A percentile compares a stretch with the other conserved stretches of the same genome.
phyloP scores from a whole-genome alignment of 129 eudicot genomes.

The Tagetes patula region DNA sequence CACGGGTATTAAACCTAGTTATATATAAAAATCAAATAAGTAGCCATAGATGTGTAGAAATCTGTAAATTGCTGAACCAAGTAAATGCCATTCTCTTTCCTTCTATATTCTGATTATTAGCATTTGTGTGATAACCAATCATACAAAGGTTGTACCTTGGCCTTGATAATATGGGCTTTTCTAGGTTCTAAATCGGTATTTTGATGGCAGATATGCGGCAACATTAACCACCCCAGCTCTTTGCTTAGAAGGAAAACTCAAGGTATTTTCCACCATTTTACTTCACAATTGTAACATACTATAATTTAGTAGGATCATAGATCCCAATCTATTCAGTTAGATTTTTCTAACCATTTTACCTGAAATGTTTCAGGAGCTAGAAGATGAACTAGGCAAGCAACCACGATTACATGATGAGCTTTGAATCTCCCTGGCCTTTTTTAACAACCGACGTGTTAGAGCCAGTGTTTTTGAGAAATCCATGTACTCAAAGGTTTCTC shows the following conservation, averaged over 20 bases:
- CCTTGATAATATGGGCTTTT: not conserved
- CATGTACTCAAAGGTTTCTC: not conserved
- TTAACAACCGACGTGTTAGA: constrained; percentile 18
- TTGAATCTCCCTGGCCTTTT: constrained; percentile 14
- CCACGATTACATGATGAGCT: constrained; percentile 74
- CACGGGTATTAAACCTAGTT: too few species aligned
- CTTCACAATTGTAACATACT: not conserved
- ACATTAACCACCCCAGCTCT: constrained; percentile 76
- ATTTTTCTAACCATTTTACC: constrained; percentile 14
- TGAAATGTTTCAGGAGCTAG: constrained; percentile 57
- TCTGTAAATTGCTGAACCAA: not conserved
- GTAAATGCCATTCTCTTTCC: not conserved
- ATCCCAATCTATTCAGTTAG: not conserved
- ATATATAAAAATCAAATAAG: not conserved
- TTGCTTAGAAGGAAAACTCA: constrained; percentile 76
- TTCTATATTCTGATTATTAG: not conserved
- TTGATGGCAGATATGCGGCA: constrained; percentile 65
- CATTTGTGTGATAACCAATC: not conserved
- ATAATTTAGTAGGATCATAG: not conserved
- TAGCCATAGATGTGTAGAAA: not conserved
- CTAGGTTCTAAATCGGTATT: constrained; percentile 17
- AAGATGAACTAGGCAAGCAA: constrained; percentile 68
- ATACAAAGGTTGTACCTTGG: not conserved
- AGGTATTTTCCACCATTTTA: constrained; percentile 43
- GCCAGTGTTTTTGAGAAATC: not conserved